These are phyloP conservation scores for Neurospora sublineolata DNA, from an alignment of 495 filamentous ascomycete genomes.

Conservation along the genomic window DNA sequence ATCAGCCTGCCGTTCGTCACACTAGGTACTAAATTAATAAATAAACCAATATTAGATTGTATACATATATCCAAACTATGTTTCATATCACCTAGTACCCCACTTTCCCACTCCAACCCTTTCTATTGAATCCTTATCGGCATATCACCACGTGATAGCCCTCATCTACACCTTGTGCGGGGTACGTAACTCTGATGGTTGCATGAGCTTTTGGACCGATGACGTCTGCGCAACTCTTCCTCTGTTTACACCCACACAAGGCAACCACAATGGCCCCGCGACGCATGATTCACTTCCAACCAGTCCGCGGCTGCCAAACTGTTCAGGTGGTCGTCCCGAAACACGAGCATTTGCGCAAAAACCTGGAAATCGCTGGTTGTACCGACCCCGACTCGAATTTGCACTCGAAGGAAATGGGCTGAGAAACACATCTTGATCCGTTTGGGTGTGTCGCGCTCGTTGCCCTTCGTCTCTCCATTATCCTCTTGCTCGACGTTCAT, in stretches of 20 bases:
- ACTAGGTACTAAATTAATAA: too few species aligned
- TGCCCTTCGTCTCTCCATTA: not conserved
- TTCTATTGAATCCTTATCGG: not conserved
- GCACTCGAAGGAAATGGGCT: not conserved
- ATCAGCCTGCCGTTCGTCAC: too few species aligned
- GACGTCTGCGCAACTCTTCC: not conserved
- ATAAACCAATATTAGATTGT: too few species aligned
- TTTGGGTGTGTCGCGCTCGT: not conserved
- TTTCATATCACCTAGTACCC: too few species aligned
- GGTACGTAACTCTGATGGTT: not conserved
- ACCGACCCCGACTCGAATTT: not conserved
- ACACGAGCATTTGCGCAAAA: not conserved
- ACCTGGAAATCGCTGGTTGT: not conserved
- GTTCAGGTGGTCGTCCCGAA: not conserved
- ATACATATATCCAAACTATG: too few species aligned
- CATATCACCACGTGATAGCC: not conserved
- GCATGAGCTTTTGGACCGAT: not conserved
- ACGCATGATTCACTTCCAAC: not conserved
- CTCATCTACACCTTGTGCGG: not conserved
- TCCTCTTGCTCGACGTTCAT: not conserved
- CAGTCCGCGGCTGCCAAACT: not conserved
- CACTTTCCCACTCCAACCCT: too few species aligned
- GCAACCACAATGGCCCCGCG: not conserved
- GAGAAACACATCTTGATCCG: not conserved
- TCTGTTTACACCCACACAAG: not conserved